Percentiles rank a stretch among this genome's conserved stretches.
Conservation (phyloP, 176 grass and related monocot genomes). For the Carex kokanica region DNA sequence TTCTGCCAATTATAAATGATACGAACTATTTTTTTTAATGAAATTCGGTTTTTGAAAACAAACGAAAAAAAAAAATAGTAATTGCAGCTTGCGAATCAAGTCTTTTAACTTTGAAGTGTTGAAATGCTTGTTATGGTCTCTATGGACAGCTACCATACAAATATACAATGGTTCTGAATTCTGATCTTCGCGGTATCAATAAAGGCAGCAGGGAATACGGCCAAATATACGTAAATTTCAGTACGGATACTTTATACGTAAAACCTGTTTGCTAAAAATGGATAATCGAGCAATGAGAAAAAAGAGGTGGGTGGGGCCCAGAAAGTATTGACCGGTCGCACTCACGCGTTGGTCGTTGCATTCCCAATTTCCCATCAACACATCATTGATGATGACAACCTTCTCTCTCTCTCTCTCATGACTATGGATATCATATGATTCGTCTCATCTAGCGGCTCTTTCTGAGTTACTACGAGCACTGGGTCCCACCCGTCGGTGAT, state of each 20-base stretch:
- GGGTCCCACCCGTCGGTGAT: not conserved
- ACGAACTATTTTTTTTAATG: too few relatives aligned
- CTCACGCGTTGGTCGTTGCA: conserved; percentile 25
- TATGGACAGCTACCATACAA: too few relatives aligned
- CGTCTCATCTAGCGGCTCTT: not conserved
- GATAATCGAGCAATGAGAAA: not conserved
- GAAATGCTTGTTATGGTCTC: not conserved
- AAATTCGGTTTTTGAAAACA: not conserved
- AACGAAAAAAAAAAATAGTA: not conserved
- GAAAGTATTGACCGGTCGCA: conserved; percentile 10
- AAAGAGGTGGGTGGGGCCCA: not conserved
- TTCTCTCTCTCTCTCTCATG: not conserved
- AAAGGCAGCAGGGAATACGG: not conserved
- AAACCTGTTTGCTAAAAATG: not conserved
- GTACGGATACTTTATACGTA: conserved; percentile 1
- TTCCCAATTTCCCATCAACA: conserved; percentile 20
- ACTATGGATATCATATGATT: not conserved
- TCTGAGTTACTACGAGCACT: not conserved
- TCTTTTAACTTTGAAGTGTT: not conserved
- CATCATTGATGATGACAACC: conserved; percentile 12
- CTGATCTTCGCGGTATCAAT: not conserved
- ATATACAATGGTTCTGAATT: not conserved
- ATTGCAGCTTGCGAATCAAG: not conserved
- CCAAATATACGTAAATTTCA: conserved; percentile 15
- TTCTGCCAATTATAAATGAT: too few relatives aligned